These are phyloP conservation scores for Amanita phalloides DNA, from an alignment of 768 basidiomycete genomes.

Conservation along the genomic window DNA sequence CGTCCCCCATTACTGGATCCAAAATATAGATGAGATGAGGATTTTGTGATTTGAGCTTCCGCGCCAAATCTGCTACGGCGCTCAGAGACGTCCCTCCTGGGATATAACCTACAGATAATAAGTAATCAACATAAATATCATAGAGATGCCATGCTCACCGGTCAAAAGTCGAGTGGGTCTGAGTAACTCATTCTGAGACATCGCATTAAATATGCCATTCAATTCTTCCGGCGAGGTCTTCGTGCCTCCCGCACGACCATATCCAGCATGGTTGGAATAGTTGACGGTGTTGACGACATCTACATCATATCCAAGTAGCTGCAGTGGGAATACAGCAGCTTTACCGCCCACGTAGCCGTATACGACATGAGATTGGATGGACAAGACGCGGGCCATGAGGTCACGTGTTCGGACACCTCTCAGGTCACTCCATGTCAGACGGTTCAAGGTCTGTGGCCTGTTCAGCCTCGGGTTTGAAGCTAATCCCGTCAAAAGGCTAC, in stretches of 20 bases:
- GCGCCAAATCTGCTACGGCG: constrained; percentile 53
- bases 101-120: constrained; percentile 56
- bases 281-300: constrained; percentile 92
- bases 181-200: constrained; percentile 73
- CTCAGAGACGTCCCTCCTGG: constrained; percentile 72
- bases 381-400: constrained; percentile 52
- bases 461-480: background rate
- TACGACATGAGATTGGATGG: constrained; percentile 89
- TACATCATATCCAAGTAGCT: constrained; percentile 88
- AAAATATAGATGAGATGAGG: constrained; percentile 74
- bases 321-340: constrained; percentile 68
- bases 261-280: constrained; percentile 92
- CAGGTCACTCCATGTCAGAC: constrained; percentile 4
- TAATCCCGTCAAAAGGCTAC: constrained; percentile 37
- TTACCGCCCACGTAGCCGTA: constrained; percentile 91
- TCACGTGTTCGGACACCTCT: background rate
- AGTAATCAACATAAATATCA: background rate
- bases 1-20: constrained; percentile 94
- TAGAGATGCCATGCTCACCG: constrained; percentile 27
- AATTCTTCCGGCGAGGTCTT: constrained; percentile 73
- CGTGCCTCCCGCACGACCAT: constrained; percentile 71
- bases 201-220: constrained; percentile 54
- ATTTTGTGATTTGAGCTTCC: constrained; percentile 44
- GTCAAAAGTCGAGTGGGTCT: constrained; percentile 68
- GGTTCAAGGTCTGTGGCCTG: constrained; percentile 3